Conservation (phyloP, 2,329 filamentous ascomycete species). For the Colletotrichum incanum region DNA sequence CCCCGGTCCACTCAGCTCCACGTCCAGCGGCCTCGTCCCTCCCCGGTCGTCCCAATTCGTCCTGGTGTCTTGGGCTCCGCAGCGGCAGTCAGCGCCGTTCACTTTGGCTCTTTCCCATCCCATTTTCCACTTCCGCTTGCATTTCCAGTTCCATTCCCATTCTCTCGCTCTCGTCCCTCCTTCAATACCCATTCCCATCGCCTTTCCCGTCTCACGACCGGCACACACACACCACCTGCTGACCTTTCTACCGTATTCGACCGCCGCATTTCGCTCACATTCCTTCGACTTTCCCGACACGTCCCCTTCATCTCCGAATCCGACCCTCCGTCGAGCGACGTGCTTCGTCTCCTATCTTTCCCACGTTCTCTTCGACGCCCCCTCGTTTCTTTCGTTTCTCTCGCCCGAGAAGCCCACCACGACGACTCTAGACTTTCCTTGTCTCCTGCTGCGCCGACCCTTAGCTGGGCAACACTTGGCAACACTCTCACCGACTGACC, state of each 20-base stretch:
- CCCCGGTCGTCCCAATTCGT: constrained; percentile 21
- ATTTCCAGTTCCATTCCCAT: not conserved
- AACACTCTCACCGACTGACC: too few relatives aligned
- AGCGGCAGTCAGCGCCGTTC: constrained; percentile 11
- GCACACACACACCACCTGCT: not conserved
- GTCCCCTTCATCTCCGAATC: constrained; percentile 13
- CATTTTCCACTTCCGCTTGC: constrained; percentile 7
- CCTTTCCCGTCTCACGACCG: not conserved
- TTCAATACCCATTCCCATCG: constrained; percentile 20
- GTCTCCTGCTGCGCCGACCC: constrained; percentile 3
- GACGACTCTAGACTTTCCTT: not conserved
- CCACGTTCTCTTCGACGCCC: not conserved
- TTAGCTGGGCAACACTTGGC: not conserved
- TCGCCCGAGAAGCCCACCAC: not conserved
- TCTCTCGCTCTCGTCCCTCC: not conserved
- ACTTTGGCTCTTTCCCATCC: constrained; percentile 30
- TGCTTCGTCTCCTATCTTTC: constrained; percentile 1
- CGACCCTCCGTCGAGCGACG: constrained; percentile 6
- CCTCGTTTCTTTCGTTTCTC: constrained; percentile 6
- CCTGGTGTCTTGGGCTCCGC: constrained; percentile 11
- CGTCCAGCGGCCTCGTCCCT: not conserved
- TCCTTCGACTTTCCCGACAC: constrained; percentile 4
- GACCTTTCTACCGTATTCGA: constrained; percentile 1
- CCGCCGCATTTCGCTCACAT: constrained; percentile 16
- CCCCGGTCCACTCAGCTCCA: constrained; percentile 6